Conservation (phyloP, 805 yeast genomes). For the Yarrowia sp. region DNA sequence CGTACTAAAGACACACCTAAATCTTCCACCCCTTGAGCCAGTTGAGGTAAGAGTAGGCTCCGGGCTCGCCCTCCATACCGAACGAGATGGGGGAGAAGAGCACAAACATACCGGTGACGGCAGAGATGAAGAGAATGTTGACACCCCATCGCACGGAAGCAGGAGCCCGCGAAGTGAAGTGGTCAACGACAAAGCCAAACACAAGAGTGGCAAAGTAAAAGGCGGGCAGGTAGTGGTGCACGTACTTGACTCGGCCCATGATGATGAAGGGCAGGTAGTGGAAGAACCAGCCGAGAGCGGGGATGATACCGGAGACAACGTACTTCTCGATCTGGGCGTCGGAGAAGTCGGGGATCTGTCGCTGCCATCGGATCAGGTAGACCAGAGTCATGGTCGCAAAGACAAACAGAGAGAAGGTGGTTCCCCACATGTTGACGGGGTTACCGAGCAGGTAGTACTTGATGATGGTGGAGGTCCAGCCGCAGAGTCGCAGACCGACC, state of each 20-base stretch:
- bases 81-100: conserved; percentile 66
- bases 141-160: conserved; percentile 31
- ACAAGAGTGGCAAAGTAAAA: conserved; percentile 88
- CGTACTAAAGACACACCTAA: conserved; percentile 18
- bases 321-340: conserved; percentile 44
- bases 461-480: conserved; percentile 56
- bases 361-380: conserved; percentile 60
- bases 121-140: conserved; percentile 49
- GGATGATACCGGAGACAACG: conserved; percentile 69
- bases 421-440: conserved; percentile 62
- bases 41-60: conserved; percentile 50
- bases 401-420: conserved; percentile 50
- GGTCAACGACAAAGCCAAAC: conserved; percentile 58
- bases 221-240: conserved; percentile 95
- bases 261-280: conserved; percentile 85
- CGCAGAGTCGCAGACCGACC: conserved; percentile 73
- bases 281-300: conserved; percentile 85
- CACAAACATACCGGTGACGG: conserved; percentile 57
- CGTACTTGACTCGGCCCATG: conserved; percentile 96
- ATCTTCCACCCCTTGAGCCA: conserved; percentile 59
- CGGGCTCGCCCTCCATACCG: conserved; percentile 68
- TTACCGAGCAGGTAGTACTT: conserved; percentile 69
- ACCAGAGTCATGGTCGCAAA: conserved; percentile 43
- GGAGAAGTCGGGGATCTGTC: conserved; percentile 56
- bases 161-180: conserved; percentile 19